Conservation (phyloP, 495 filamentous ascomycete species). For the Corynascus novoguineensis region DNA sequence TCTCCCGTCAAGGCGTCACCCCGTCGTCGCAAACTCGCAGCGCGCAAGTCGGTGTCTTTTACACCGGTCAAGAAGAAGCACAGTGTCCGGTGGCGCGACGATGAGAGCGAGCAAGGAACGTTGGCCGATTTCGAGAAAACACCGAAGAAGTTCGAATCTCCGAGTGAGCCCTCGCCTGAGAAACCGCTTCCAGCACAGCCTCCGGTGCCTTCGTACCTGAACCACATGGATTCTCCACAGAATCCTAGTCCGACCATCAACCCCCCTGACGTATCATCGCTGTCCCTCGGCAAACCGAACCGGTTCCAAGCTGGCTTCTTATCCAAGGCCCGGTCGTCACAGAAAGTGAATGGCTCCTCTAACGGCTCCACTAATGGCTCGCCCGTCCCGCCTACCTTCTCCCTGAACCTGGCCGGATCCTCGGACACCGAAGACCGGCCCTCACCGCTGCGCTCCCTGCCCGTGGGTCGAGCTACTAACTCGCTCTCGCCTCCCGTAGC, state of each 20-base stretch:
- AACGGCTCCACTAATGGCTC: constrained; percentile 47
- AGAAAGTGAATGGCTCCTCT: not conserved
- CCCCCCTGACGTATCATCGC: constrained; percentile 35
- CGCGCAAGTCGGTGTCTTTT: constrained; percentile 75
- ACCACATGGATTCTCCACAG: constrained; percentile 39
- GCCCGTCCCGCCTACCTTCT: constrained; percentile 58
- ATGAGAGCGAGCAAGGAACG: constrained; percentile 70
- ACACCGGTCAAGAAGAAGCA: constrained; percentile 78
- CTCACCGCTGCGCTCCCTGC: constrained; percentile 42
- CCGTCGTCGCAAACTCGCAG: constrained; percentile 63
- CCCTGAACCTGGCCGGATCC: constrained; percentile 56
- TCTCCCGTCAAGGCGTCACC: constrained; percentile 69
- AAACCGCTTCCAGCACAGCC: constrained; percentile 26
- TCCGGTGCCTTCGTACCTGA: constrained; percentile 37
- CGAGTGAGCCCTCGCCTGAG: constrained; percentile 41
- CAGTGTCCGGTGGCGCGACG: constrained; percentile 88
- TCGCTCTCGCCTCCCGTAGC: constrained; percentile 33
- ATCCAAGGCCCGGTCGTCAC: constrained; percentile 50
- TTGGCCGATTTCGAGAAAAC: constrained; percentile 87
- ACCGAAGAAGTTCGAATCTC: constrained; percentile 59
- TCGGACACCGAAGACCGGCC: constrained; percentile 63
- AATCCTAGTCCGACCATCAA: constrained; percentile 57
- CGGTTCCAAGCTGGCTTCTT: constrained; percentile 90
- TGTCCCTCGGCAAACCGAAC: constrained; percentile 55
- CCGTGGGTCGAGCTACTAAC: constrained; percentile 38